Percentiles rank a stretch among this genome's conserved stretches.
These are phyloP conservation scores for Globisporangium heterothallicum DNA, from an alignment of 352 stramenopile species.

Conservation along the genomic window DNA sequence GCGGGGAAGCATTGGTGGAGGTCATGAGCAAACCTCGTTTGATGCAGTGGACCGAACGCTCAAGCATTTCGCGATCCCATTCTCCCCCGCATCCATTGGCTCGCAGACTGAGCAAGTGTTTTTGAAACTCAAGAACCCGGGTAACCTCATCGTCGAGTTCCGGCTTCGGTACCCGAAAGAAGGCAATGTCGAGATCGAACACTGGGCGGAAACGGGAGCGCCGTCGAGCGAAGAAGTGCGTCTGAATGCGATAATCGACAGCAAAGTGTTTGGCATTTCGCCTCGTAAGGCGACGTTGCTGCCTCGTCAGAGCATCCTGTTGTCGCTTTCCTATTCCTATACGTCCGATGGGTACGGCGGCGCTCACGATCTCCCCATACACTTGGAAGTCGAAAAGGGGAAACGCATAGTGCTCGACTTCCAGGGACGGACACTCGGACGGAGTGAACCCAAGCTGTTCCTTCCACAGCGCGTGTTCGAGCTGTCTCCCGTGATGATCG, in stretches of 20 bases:
- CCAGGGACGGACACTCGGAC: conserved; percentile 70
- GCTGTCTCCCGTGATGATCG: conserved; percentile 70
- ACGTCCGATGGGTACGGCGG: conserved; percentile 70
- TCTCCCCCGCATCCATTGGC: conserved; percentile 64
- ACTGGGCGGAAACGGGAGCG: conserved; percentile 88
- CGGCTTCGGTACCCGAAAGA: conserved; percentile 88
- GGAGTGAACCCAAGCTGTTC: conserved; percentile 63
- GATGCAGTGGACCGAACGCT: conserved; percentile 14
- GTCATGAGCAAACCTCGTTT: conserved; percentile 3
- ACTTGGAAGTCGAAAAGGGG: conserved; percentile 86
- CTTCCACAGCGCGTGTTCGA: conserved; percentile 45
- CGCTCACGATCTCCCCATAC: conserved; percentile 79
- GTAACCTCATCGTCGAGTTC: conserved; percentile 79
- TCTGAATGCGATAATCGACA: conserved; percentile 78
- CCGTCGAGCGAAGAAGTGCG: conserved; percentile 75
- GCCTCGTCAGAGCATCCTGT: conserved; percentile 51
- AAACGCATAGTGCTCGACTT: conserved; percentile 87
- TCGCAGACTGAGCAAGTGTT: conserved; percentile 53
- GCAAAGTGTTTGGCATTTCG: conserved; percentile 59
- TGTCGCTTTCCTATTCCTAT: conserved; percentile 70
- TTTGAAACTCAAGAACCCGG: conserved; percentile 84
- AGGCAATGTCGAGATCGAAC: conserved; percentile 89
- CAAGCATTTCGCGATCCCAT: conserved; percentile 62
- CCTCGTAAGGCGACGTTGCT: conserved; percentile 51
- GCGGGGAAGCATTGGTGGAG: conserved; percentile 16